These are phyloP conservation scores for Coprinopsis cinerea DNA, from an alignment of 768 basidiomycete species.

Conservation along the genomic window DNA sequence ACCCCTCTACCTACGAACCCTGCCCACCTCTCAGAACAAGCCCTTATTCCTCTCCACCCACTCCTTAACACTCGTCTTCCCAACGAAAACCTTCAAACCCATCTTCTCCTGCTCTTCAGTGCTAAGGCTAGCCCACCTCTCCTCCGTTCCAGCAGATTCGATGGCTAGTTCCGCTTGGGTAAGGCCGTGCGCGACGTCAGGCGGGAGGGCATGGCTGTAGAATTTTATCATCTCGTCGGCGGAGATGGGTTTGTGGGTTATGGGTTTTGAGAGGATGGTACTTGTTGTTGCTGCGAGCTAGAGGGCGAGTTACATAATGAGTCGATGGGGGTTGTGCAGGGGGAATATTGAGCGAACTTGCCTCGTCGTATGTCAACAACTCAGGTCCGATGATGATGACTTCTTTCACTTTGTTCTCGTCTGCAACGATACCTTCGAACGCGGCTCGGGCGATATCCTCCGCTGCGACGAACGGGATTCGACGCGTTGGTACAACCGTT, in stretches of 20 bases:
- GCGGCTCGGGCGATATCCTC: conserved; percentile 30
- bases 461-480: conserved; percentile 23
- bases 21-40: no score
- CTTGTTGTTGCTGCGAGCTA: conserved; percentile 8
- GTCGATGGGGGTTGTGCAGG: neutral
- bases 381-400: conserved; percentile 28
- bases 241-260: no score
- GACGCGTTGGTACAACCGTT: conserved; percentile 21
- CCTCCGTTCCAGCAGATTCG: conserved; percentile 13
- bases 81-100: conserved; percentile 19
- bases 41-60: conserved; percentile 20
- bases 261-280: no score
- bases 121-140: conserved; percentile 17
- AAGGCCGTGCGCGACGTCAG: no score
- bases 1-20: no score
- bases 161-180: conserved; percentile 14
- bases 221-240: no score
- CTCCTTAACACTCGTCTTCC: conserved; percentile 18
- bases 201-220: no score
- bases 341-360: conserved; percentile 6
- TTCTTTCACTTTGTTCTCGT: conserved; percentile 20
- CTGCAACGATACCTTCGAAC: conserved; percentile 22
- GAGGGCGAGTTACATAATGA: conserved; percentile 18
- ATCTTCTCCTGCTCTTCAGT: conserved; percentile 20
- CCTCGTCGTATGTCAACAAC: conserved; percentile 25